Evolutionary conservation across 2,329 filamentous ascomycete genomes (phyloP), one percentile per base, ranked within the genome.

Genomic region (Arthrinium puccinioides): DNA sequence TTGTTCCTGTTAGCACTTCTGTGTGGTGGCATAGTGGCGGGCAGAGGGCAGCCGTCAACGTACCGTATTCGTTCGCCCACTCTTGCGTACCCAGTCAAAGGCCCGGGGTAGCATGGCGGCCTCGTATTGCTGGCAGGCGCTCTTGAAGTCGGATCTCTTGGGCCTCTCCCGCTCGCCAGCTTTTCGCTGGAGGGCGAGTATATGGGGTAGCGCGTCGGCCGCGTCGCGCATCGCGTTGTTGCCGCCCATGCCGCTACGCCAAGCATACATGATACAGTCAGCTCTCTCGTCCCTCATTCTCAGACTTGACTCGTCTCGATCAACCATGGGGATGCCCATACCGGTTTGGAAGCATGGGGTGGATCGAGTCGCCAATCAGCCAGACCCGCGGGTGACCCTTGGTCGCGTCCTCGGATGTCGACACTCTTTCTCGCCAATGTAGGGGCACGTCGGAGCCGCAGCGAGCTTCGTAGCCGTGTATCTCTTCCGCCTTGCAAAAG

Each of bases 171-270:
- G 15, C 23, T 11, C 5, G 25, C 23, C n/a, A 15, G n/a, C 9
- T 39, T 16, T 20, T 32, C 27, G 9, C 31, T 21, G 14, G 11
- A 42, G 33, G 23, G 36, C 20, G 6, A 36, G 32, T 9, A 42
- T 23, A 16, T n/a, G 41, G n/a, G 20, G 34, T 9, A 49, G 39
- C 10, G 36, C 33, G 24, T 39, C 38, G 8, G 44, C 47, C 7
- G 42, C 35, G 36, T 50, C 46, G 15, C 34, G 38, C 26, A 50
- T 38, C 9, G 46, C 42, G 24, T 50, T 42, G 23, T 50, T 47
- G 11, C 38, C 47, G 20, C 47, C 46, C 47, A 50, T 50, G 20
- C 46, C 47, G n/a, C 13, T 16, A 29, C 16, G 11, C 21, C 21
- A 16, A 21, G 11, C 15, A 19, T 8, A 8, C 20, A n/a, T 15